A percentile compares a stretch with the other conserved stretches of the same genome.
Evolutionary conservation across 2,329 filamentous ascomycete species (phyloP).

Genomic region (Clonostachys rosea): DNA sequence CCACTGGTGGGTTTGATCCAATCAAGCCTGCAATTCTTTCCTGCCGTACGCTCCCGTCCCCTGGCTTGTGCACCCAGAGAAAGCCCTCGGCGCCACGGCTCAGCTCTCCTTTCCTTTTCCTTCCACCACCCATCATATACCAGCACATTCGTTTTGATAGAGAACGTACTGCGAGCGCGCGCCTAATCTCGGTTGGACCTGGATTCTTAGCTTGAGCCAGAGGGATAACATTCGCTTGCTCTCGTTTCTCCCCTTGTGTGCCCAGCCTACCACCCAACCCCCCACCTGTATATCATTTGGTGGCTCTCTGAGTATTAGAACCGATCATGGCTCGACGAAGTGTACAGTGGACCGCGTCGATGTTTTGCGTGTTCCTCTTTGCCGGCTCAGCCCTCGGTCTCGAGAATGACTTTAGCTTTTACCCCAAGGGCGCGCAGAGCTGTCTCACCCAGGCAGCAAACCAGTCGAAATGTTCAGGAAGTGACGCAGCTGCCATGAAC

Average conservation of each 20-base stretch:
- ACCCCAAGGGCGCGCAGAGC: slow-evolving; percentile 29
- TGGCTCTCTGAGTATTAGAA: background rate
- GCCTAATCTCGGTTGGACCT: background rate
- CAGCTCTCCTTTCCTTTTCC: too few relatives aligned
- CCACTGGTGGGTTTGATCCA: too few relatives aligned
- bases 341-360: background rate
- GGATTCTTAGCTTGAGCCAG: background rate
- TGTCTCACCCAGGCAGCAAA: slow-evolving; percentile 32
- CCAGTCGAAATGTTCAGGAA: slow-evolving; percentile 26
- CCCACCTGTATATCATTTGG: background rate
- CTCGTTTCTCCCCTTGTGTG: background rate
- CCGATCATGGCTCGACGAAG: background rate
- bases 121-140: too few relatives aligned
- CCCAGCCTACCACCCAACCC: background rate
- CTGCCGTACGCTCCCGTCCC: too few relatives aligned
- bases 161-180: background rate
- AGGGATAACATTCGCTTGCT: background rate
- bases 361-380: background rate
- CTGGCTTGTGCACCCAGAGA: too few relatives aligned
- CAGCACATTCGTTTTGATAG: too few relatives aligned
- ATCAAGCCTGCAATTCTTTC: too few relatives aligned
- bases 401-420: slow-evolving; percentile 34
- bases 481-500: slow-evolving; percentile 27
- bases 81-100: too few relatives aligned
- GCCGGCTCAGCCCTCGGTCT: slow-evolving; percentile 6